Percentiles rank a stretch among this genome's conserved stretches.
Evolutionary conservation across 805 yeast species (phyloP).

Genomic region (Peterozyma xylosa): DNA sequence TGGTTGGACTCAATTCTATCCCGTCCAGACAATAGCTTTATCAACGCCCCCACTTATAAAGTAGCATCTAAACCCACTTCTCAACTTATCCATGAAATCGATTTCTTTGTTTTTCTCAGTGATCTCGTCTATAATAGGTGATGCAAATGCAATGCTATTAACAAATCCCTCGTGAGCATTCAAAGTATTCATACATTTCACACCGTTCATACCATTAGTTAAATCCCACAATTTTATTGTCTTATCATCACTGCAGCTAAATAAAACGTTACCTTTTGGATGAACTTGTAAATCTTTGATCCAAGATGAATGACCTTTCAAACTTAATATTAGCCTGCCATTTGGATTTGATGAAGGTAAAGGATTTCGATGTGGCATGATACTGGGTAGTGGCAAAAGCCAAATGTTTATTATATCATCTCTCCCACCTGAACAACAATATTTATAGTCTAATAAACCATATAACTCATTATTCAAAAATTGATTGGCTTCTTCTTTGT

Average conservation of each 20-base stretch:
- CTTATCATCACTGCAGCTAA: conserved; percentile 77
- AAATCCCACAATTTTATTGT: conserved; percentile 75
- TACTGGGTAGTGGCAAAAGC: conserved; percentile 62
- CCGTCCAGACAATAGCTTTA: conserved; percentile 5
- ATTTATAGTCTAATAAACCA: conserved; percentile 48
- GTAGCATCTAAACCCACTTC: conserved; percentile 4
- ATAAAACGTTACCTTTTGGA: conserved; percentile 65
- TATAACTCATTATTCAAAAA: conserved; percentile 17
- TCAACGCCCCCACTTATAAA: conserved; percentile 9
- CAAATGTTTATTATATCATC: conserved; percentile 71
- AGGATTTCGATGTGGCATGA: conserved; percentile 48
- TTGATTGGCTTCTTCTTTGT: conserved; percentile 8
- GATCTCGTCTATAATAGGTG: conserved; percentile 21
- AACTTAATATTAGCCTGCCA: conserved; percentile 48
- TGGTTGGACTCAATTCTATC: neutral
- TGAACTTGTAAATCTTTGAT: conserved; percentile 62
- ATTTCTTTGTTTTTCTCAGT: neutral
- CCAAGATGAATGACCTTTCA: conserved; percentile 84
- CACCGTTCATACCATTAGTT: conserved; percentile 18
- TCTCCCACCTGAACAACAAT: conserved; percentile 72
- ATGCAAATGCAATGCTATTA: conserved; percentile 51
- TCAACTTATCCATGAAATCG: neutral
- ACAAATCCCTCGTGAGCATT: conserved; percentile 72
- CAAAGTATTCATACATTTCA: conserved; percentile 42
- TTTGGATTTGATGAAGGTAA: conserved; percentile 53